These are phyloP conservation scores for Backusella circina DNA, from an alignment of 192 early-diverging fungal genomes.

Conservation along the genomic window DNA sequence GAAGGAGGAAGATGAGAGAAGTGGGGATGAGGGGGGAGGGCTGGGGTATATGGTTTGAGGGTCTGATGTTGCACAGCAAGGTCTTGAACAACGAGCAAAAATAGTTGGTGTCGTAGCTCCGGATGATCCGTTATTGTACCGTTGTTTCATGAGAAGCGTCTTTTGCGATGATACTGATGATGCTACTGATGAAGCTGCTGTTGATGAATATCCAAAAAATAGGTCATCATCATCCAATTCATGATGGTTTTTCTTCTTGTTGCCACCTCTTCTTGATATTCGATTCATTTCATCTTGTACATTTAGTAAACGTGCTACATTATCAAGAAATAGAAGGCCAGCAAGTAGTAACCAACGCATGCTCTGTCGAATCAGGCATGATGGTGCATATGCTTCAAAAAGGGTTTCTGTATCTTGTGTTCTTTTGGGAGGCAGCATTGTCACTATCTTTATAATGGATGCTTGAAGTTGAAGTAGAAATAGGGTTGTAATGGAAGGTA, in stretches of 20 bases:
- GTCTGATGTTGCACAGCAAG: neutral
- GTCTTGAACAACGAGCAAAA: neutral
- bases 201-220: neutral
- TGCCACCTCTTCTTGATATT: neutral
- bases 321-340: neutral
- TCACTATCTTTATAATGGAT: neutral
- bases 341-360: neutral
- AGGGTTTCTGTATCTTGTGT: neutral
- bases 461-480: conserved; percentile 4
- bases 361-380: neutral
- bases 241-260: neutral
- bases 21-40: neutral
- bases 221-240: neutral
- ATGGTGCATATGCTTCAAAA: neutral
- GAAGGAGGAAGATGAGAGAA: neutral
- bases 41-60: neutral
- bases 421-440: neutral
- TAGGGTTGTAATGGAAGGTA: conserved; percentile 6
- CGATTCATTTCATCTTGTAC: neutral
- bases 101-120: neutral
- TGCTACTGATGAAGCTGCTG: neutral
- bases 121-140: neutral
- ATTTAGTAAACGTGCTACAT: conserved; percentile 1
- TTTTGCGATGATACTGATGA: neutral
- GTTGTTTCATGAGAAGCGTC: neutral